Conservation (phyloP, 2,329 filamentous ascomycete genomes). For the Neopestalotiopsis rosae region DNA sequence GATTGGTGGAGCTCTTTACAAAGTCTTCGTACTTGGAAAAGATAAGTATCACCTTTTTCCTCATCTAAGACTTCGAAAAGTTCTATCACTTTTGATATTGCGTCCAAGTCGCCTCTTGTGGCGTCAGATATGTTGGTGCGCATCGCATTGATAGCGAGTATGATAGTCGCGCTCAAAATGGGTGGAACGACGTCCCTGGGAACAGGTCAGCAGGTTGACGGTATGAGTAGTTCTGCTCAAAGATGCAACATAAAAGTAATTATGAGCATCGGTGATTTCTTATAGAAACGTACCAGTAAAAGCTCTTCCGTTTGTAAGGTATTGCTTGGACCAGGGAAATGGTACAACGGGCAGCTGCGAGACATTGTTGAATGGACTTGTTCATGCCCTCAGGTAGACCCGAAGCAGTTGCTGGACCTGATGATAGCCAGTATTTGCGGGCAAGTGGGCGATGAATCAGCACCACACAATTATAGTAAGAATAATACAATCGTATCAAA, state of each 20-base stretch:
- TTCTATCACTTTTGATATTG: not conserved
- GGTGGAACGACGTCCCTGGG: not conserved
- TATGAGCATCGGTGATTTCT: too few species aligned
- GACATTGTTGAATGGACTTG: not conserved
- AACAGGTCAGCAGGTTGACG: not conserved
- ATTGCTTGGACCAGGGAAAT: not conserved
- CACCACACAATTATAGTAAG: conserved; percentile 11
- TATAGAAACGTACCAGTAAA: too few species aligned
- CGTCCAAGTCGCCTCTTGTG: not conserved
- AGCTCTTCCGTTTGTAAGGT: not conserved
- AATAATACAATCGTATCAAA: conserved; percentile 10
- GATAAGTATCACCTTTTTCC: not conserved
- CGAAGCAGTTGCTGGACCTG: not conserved
- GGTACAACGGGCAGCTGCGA: not conserved
- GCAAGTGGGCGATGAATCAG: not conserved
- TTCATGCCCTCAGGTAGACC: not conserved
- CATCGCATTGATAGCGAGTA: not conserved
- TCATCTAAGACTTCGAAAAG: not conserved
- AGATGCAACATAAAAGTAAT: too few species aligned
- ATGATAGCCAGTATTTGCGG: conserved; percentile 2
- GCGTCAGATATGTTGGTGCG: not conserved
- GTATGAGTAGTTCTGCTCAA: too few species aligned
- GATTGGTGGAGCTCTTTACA: not conserved
- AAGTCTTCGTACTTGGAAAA: not conserved
- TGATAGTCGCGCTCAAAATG: not conserved